Percentiles rank a stretch among this genome's conserved stretches.
Conservation (phyloP, 345 rosid species). For the Geranium brycei region DNA sequence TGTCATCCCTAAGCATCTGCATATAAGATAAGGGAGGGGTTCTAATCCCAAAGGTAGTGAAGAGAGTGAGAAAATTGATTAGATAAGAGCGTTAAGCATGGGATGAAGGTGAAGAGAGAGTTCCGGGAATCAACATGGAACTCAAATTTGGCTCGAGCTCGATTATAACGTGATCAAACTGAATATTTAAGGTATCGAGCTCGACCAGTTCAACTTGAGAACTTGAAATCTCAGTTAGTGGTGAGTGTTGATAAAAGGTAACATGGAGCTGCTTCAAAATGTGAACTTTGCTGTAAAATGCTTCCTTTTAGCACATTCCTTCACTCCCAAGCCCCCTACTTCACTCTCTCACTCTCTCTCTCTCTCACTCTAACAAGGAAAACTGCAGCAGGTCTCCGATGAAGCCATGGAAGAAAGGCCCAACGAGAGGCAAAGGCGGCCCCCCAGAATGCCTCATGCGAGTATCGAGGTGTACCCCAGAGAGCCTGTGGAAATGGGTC, state of each 20-base stretch:
- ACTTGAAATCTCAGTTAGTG: too few species aligned
- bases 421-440: slow-evolving; percentile 26
- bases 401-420: slow-evolving; percentile 27
- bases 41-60: too few species aligned
- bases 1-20: too few species aligned
- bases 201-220: too few species aligned
- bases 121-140: slow-evolving; percentile 18
- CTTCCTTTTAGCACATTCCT: slow-evolving; percentile 18
- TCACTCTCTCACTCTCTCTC: slow-evolving; percentile 10
- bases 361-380: slow-evolving; percentile 8
- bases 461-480: slow-evolving; percentile 26
- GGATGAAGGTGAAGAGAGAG: slow-evolving; percentile 21
- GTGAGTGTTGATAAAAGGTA: background rate
- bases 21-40: too few species aligned
- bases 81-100: slow-evolving; percentile 14
- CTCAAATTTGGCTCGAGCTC: too few species aligned
- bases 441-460: slow-evolving; percentile 24
- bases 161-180: too few species aligned
- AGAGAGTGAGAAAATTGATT: background rate
- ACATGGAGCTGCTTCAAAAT: background rate
- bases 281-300: slow-evolving; percentile 3
- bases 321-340: slow-evolving; percentile 3
- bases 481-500: slow-evolving; percentile 31
- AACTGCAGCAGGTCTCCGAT: slow-evolving; percentile 13
- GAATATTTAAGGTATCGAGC: too few species aligned